Evolutionary conservation across 169 alveolate genomes (phyloP), one percentile per base, ranked within the genome.

Genomic region (Theileria equi): DNA sequence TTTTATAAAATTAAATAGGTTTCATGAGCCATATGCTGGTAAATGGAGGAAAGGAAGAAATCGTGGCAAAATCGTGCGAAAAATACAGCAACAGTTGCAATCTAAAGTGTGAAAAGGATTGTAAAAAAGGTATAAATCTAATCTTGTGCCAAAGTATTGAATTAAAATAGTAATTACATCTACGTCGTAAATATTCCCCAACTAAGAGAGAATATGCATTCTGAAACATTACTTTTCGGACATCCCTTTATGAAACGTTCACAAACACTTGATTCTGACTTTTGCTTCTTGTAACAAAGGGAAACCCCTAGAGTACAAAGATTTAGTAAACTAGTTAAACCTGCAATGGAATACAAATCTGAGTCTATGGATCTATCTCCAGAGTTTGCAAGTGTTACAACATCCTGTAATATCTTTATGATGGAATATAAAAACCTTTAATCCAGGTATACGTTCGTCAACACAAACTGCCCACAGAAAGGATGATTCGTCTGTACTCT

Each of bases 381-480:
- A n/a, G n/a, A n/a, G n/a, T 38, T 38, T 38, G n/a, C 3, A 17
- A n/a, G 23, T 13, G 62, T 34, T 16, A 60, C 70, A 53, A 21
- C 29, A 21, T 16, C 31, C 23, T 25, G 58, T 60, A 19, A 43
- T 5, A 25, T 26, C 44, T 10, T 10, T 13, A 26, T 44, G 19
- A 38, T 38, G 45, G n/a, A n/a, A n/a, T n/a, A n/a, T 10, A 48
- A 25, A 32, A 19, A 65, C 78, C 70, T 58, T 62, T 13, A 74
- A 21, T 4, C 73, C 84, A 11, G 84, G 84, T 19, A 74, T 17
- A 13, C 84, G 64, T 23, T 74, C 52, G 32, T 74, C 84, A 3
- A 66, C 63, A 17, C 84, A 74, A 1, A 74, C 78, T 7, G 32
- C 50, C 79, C 79, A 67, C 2, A 67, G 44, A n/a, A n/a, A n/a